phyloP scores from a whole-genome alignment of 345 rosid species.

The Hypericum perforatum region DNA sequence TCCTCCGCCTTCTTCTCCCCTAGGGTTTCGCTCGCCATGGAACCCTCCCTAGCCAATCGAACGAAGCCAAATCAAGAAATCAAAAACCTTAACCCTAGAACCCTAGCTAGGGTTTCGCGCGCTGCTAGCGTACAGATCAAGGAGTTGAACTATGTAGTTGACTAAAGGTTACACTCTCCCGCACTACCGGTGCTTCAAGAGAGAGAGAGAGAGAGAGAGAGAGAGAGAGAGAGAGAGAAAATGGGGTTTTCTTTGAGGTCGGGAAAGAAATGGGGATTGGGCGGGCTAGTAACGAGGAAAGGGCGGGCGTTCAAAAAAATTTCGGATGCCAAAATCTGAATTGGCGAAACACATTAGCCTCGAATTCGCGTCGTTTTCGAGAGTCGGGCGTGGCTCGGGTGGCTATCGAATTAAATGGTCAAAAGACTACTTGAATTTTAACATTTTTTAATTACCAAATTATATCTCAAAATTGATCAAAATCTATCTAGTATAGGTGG shows the following conservation, averaged over 20 bases:
- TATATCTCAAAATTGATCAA: no score
- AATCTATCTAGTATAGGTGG: no score
- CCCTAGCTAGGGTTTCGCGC: constrained; percentile 16
- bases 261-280: background rate
- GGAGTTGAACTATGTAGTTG: background rate
- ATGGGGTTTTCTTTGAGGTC: no score
- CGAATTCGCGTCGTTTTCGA: no score
- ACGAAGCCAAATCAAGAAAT: background rate
- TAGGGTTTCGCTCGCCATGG: constrained; percentile 65
- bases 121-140: background rate
- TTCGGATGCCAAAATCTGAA: background rate
- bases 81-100: background rate
- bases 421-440: no score
- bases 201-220: background rate
- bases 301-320: constrained; percentile 3
- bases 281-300: background rate
- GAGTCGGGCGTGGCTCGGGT: no score
- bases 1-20: constrained; percentile 39
- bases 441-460: no score
- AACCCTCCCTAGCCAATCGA: background rate
- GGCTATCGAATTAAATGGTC: no score
- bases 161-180: constrained; percentile 5
- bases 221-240: background rate
- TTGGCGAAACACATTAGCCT: no score
- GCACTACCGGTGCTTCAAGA: background rate